Percentiles rank a stretch among this genome's conserved stretches.
These are phyloP conservation scores for Boletus sensibilis DNA, from an alignment of 768 basidiomycete species.

Conservation along the genomic window DNA sequence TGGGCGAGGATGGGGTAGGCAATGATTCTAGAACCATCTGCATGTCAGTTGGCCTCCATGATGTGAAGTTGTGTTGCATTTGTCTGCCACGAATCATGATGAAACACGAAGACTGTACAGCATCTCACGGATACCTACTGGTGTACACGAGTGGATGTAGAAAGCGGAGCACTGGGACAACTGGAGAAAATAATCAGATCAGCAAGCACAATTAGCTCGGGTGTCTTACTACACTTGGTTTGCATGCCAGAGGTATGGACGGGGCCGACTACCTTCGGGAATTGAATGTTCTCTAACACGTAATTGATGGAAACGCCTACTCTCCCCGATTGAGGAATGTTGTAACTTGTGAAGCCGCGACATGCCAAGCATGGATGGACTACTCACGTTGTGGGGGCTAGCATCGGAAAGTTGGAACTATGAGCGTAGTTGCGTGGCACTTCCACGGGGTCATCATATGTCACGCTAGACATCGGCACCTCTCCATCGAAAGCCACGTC, in stretches of 20 bases:
- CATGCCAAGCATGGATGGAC: background rate
- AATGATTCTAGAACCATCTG: background rate
- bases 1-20: too few relatives aligned
- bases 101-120: background rate
- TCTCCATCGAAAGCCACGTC: background rate
- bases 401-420: background rate
- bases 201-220: background rate
- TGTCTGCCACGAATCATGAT: background rate
- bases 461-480: background rate
- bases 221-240: background rate
- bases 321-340: background rate
- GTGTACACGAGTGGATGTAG: too few relatives aligned
- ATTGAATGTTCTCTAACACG: background rate
- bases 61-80: background rate
- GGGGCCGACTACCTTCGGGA: background rate
- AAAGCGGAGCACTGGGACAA: background rate
- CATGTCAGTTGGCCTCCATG: background rate
- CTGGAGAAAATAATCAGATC: background rate
- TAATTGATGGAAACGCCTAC: background rate
- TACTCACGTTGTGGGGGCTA: background rate
- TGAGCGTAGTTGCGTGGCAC: background rate
- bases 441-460: background rate
- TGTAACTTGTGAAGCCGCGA: background rate
- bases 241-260: background rate
- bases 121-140: background rate